Conservation (phyloP, 345 rosid genomes). For the Excoecaria cochinchinensis region DNA sequence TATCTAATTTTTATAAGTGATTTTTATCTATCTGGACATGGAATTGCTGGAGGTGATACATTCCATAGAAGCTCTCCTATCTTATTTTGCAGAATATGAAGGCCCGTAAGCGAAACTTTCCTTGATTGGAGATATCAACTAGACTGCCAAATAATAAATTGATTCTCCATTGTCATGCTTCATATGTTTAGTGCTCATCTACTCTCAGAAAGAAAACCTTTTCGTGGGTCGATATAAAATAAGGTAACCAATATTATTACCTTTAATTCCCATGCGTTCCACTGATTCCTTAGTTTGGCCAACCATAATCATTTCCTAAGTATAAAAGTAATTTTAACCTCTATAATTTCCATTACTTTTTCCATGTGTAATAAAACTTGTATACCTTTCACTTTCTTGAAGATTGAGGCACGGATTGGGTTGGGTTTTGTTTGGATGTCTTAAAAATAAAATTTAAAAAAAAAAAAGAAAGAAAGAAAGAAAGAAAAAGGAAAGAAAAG, state of each 20-base stretch:
- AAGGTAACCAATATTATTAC: neutral
- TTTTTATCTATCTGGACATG: too few species aligned
- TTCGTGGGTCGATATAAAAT: neutral
- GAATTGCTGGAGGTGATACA: too few species aligned
- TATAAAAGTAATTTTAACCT: constrained; percentile 9
- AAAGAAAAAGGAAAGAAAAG: neutral
- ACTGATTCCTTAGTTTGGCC: constrained; percentile 14
- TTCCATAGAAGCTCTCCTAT: too few species aligned
- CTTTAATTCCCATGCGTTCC: constrained; percentile 13
- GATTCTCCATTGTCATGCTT: too few species aligned
- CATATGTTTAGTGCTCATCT: too few species aligned
- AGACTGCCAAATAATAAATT: too few species aligned
- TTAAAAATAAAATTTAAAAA: too few species aligned
- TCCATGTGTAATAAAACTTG: constrained; percentile 13
- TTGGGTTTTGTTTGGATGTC: neutral
- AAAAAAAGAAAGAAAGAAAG: too few species aligned
- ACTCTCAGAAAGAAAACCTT: neutral
- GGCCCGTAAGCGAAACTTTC: too few species aligned
- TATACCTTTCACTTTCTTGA: constrained; percentile 11
- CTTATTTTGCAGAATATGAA: too few species aligned
- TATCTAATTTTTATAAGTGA: too few species aligned
- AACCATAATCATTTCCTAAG: constrained; percentile 14
- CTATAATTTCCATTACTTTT: constrained; percentile 1
- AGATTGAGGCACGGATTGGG: constrained; percentile 7
- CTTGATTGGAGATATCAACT: too few species aligned